Percentiles rank a stretch among this genome's conserved stretches.
Evolutionary conservation across 225 moss, liverwort and hornwort species (phyloP).

Genomic region (Sphagnum contortum): DNA sequence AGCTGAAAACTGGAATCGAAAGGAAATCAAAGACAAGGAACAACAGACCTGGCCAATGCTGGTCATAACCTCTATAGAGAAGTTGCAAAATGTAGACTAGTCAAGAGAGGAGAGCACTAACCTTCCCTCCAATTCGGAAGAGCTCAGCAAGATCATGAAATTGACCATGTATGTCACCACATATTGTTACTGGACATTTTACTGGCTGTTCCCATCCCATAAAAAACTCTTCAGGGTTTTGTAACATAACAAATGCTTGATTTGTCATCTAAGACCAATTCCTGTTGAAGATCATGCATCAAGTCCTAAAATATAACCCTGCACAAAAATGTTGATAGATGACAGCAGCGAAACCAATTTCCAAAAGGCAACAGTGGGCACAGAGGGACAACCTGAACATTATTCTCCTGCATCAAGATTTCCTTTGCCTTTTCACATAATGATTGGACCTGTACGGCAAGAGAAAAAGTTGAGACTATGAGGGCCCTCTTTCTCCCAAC

Average conservation of each 20-base stretch:
- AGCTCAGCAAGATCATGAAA: constrained; percentile 39
- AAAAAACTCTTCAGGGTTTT: too few relatives aligned
- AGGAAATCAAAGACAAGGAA: too few relatives aligned
- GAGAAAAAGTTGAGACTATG: neutral
- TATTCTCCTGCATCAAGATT: constrained; percentile 31
- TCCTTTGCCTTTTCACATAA: constrained; percentile 33
- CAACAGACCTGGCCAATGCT: too few relatives aligned
- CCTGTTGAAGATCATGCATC: too few relatives aligned
- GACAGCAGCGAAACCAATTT: too few relatives aligned
- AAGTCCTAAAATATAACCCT: too few relatives aligned
- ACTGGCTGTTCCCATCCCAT: constrained; percentile 24
- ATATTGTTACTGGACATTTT: constrained; percentile 40
- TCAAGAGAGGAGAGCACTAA: neutral
- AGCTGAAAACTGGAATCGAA: too few relatives aligned
- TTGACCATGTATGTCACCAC: constrained; percentile 31
- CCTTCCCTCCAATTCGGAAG: constrained; percentile 37
- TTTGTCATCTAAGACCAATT: too few relatives aligned
- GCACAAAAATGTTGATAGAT: too few relatives aligned
- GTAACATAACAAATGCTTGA: too few relatives aligned
- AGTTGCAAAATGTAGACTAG: neutral
- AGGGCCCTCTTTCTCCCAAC: neutral
- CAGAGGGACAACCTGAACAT: constrained; percentile 14
- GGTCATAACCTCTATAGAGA: neutral
- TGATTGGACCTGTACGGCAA: constrained; percentile 12
- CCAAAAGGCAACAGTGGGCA: too few relatives aligned